Evolutionary conservation across 2,329 filamentous ascomycete genomes (phyloP).

Genomic region (Venturia asperata): DNA sequence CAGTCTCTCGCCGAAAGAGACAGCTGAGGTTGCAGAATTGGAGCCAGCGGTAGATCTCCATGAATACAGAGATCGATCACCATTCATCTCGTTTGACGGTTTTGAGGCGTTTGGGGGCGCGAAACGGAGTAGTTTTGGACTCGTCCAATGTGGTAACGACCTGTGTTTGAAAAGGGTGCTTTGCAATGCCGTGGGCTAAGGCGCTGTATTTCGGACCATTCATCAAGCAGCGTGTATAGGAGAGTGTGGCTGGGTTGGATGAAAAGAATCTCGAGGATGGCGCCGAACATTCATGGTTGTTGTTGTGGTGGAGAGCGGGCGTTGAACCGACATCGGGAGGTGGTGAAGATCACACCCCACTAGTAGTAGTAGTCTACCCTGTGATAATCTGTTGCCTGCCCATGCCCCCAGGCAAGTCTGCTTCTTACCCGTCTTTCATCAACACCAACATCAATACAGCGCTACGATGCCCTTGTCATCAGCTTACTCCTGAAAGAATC

Average conservation of each 20-base stretch:
- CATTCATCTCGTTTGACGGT: neutral
- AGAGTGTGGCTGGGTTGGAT: neutral
- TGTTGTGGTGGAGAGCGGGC: neutral
- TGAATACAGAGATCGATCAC: neutral
- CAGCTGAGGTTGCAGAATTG: neutral
- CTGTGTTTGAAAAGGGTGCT: neutral
- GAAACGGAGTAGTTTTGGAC: neutral
- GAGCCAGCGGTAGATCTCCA: neutral
- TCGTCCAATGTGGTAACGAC: neutral
- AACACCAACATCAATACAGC: no score
- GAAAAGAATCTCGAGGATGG: neutral
- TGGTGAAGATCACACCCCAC: no score
- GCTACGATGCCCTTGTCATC: no score
- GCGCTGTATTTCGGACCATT: neutral
- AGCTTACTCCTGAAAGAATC: no score
- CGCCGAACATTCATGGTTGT: neutral
- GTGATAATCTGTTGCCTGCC: no score
- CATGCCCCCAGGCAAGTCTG: no score
- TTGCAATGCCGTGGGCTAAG: neutral
- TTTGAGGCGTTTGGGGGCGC: neutral
- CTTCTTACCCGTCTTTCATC: no score
- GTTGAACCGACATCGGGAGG: no score
- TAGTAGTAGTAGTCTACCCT: no score
- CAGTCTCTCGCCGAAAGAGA: neutral
- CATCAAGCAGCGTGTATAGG: neutral